A percentile compares a stretch with the other conserved stretches of the same genome.
Evolutionary conservation across 345 rosid genomes (phyloP).

Genomic region (Firmiana major): DNA sequence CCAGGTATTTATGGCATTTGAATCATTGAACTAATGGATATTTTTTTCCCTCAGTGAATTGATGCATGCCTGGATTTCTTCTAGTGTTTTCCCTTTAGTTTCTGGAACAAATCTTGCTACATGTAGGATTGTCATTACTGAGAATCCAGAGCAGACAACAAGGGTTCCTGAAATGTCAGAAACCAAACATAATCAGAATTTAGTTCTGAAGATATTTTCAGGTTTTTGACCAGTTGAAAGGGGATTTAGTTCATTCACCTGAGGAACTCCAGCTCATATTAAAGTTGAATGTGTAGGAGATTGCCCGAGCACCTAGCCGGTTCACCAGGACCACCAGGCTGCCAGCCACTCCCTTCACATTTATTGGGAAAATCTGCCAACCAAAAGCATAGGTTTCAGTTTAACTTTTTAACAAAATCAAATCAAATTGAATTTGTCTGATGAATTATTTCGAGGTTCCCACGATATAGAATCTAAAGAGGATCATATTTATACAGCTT

Average conservation of each 20-base stretch:
- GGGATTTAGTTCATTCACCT: conserved; percentile 32
- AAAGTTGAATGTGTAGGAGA: conserved; percentile 83
- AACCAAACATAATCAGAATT: not conserved
- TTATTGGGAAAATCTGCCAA: conserved; percentile 77
- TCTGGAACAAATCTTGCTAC: conserved; percentile 83
- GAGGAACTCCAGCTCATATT: conserved; percentile 78
- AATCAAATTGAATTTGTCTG: not conserved
- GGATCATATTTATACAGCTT: too few species aligned
- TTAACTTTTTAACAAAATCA: not conserved
- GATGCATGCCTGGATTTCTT: conserved; percentile 78
- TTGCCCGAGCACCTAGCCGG: conserved; percentile 91
- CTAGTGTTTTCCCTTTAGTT: conserved; percentile 90
- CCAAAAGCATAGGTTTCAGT: not conserved
- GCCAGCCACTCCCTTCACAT: conserved; percentile 83
- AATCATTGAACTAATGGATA: not conserved
- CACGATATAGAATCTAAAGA: too few species aligned
- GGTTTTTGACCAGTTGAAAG: not conserved
- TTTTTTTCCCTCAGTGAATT: conserved; percentile 28
- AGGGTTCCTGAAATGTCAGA: conserved; percentile 64
- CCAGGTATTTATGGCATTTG: not conserved
- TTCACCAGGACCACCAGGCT: conserved; percentile 90
- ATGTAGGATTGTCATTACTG: conserved; percentile 51
- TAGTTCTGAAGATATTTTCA: not conserved
- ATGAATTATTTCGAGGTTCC: too few species aligned
- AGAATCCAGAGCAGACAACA: conserved; percentile 63